Percentiles rank a stretch among this genome's conserved stretches.
Conservation (phyloP, 768 basidiomycete genomes). For the Collybiopsis luxurians region DNA sequence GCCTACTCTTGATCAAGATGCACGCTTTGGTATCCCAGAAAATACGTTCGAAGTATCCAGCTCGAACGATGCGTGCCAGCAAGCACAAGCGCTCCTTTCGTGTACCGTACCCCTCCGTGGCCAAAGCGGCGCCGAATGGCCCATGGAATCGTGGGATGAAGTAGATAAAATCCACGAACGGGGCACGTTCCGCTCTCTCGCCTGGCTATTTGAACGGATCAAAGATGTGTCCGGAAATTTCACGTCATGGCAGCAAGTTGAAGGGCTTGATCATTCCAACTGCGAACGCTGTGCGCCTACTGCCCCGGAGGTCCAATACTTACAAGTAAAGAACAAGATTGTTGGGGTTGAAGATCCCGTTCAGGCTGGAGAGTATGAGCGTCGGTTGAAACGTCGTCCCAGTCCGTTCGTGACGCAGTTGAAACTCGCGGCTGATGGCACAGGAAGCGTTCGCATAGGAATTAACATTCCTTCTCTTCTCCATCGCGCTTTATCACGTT, state of each 20-base stretch:
- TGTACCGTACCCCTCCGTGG: conserved; percentile 71
- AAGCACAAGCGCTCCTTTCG: conserved; percentile 75
- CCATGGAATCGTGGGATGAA: conserved; percentile 66
- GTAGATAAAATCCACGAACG: conserved; percentile 89
- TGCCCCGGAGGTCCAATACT: conserved; percentile 76
- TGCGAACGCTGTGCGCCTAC: conserved; percentile 85
- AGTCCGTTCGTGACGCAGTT: conserved; percentile 85
- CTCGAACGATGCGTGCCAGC: conserved; percentile 61
- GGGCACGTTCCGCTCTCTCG: conserved; percentile 71
- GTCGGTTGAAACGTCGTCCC: conserved; percentile 82
- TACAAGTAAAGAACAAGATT: conserved; percentile 51
- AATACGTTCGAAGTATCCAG: conserved; percentile 48
- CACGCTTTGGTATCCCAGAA: conserved; percentile 64
- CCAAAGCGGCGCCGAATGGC: conserved; percentile 80
- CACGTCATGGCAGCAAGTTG: conserved; percentile 62
- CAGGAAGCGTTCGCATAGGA: conserved; percentile 77
- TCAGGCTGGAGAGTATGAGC: conserved; percentile 88
- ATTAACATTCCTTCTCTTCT: conserved; percentile 85
- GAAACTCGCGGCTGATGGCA: conserved; percentile 55
- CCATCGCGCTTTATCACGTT: conserved; percentile 80
- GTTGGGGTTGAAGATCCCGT: conserved; percentile 78
- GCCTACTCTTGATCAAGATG: conserved; percentile 53
- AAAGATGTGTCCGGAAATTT: conserved; percentile 69
- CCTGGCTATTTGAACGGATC: conserved; percentile 87
- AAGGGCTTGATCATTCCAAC: conserved; percentile 40